phyloP scores from a whole-genome alignment of 1,139 yeast species.

The Blastobotrys arbuscula region DNA sequence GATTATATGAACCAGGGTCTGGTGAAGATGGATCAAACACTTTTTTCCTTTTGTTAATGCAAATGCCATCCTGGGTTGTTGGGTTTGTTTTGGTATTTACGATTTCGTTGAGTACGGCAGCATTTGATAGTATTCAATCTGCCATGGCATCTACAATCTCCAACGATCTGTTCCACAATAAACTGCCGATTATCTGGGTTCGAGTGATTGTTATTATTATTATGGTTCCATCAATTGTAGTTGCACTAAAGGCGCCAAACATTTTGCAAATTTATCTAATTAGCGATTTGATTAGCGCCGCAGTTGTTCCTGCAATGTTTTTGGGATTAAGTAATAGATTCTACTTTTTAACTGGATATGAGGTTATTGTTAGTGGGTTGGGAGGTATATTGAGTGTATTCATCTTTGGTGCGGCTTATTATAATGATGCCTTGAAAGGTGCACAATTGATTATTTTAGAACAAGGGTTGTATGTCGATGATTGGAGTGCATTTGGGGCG shows the following conservation, averaged over 20 bases:
- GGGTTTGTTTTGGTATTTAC: constrained; percentile 77
- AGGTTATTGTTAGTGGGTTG: constrained; percentile 74
- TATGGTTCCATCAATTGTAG: constrained; percentile 79
- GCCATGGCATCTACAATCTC: constrained; percentile 87
- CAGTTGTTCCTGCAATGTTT: constrained; percentile 80
- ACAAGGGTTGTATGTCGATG: constrained; percentile 75
- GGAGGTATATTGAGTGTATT: constrained; percentile 79
- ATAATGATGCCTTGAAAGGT: constrained; percentile 64
- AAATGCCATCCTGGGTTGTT: constrained; percentile 83
- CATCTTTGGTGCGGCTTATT: constrained; percentile 77
- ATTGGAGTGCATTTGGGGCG: constrained; percentile 95
- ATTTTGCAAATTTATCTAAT: constrained; percentile 82
- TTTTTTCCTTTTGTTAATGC: constrained; percentile 60
- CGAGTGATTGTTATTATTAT: constrained; percentile 68
- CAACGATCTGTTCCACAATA: constrained; percentile 83
- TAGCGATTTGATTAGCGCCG: constrained; percentile 83
- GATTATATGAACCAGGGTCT: constrained; percentile 42
- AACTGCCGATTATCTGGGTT: constrained; percentile 56
- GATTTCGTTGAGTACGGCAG: constrained; percentile 73
- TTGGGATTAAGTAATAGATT: constrained; percentile 61
- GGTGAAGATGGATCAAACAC: constrained; percentile 50
- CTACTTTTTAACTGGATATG: constrained; percentile 71
- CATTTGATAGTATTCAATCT: constrained; percentile 83
- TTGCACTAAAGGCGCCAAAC: constrained; percentile 76
- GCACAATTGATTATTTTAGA: constrained; percentile 64